Evolutionary conservation across 306 rosid genomes (phyloP).

Genomic region (Pterocarpus macrocarpus): DNA sequence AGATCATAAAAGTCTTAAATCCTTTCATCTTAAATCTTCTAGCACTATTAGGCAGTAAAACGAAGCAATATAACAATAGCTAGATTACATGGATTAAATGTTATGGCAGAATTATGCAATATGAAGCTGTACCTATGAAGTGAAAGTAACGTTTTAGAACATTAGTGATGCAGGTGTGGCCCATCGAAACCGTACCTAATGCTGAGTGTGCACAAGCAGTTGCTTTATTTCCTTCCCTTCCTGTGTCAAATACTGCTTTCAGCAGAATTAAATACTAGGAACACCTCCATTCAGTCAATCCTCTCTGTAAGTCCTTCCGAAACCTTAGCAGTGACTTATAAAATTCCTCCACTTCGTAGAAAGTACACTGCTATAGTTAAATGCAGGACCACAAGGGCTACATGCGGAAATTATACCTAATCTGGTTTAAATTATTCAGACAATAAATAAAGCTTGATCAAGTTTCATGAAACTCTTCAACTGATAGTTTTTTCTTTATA

Average conservation of each 20-base stretch:
- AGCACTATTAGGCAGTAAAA: not conserved
- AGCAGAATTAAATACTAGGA: constrained; percentile 22
- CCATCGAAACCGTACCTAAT: constrained; percentile 10
- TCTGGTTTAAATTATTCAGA: not conserved
- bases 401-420: not conserved
- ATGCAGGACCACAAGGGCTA: not conserved
- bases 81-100: not conserved
- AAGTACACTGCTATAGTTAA: constrained; percentile 31
- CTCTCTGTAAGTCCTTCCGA: constrained; percentile 25
- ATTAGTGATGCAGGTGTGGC: not conserved
- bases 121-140: not conserved
- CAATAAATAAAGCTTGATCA: not conserved
- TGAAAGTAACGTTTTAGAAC: not conserved
- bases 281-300: constrained; percentile 18
- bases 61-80: not conserved
- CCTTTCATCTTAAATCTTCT: not conserved
- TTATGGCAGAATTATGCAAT: not conserved
- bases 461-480: constrained; percentile 23
- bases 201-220: constrained; percentile 3
- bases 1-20: too few relatives aligned
- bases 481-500: constrained; percentile 2
- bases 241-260: constrained; percentile 8
- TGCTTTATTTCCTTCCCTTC: not conserved
- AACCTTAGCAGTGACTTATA: constrained; percentile 2
- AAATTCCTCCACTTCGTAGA: constrained; percentile 29